A percentile compares a stretch with the other conserved stretches of the same genome.
Evolutionary conservation across 2,329 filamentous ascomycete species (phyloP).

Genomic region (Eurotiales sp.): DNA sequence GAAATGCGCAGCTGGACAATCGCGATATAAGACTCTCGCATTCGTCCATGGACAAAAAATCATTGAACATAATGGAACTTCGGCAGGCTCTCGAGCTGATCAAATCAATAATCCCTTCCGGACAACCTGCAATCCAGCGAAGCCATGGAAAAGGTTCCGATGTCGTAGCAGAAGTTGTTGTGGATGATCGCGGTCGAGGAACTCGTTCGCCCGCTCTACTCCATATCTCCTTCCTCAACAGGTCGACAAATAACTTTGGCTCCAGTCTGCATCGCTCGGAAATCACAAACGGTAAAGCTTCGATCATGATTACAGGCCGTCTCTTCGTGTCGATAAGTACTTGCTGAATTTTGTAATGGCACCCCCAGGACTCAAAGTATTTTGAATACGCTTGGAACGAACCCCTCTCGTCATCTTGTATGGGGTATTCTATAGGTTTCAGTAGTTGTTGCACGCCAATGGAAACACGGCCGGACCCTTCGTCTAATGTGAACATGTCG

Average conservation of each 20-base stretch:
- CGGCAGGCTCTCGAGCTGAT: conserved; percentile 49
- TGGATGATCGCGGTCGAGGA: not conserved
- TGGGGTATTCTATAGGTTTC: conserved; percentile 61
- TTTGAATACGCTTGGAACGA: conserved; percentile 53
- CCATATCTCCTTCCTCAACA: conserved; percentile 75
- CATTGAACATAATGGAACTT: conserved; percentile 51
- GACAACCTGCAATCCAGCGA: conserved; percentile 63
- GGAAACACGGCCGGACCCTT: conserved; percentile 11
- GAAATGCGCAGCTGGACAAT: conserved; percentile 42
- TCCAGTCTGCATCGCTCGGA: conserved; percentile 70
- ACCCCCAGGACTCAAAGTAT: conserved; percentile 71
- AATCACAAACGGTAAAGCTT: conserved; percentile 66
- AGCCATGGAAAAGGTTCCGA: conserved; percentile 50
- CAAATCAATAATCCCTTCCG: conserved; percentile 67
- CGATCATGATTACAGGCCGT: conserved; percentile 45
- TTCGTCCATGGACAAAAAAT: conserved; percentile 35
- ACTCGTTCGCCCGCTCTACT: conserved; percentile 48
- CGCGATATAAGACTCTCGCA: conserved; percentile 35
- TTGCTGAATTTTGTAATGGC: conserved; percentile 55
- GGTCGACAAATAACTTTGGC: conserved; percentile 65
- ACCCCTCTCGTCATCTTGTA: conserved; percentile 57
- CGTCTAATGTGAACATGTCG: conserved; percentile 43
- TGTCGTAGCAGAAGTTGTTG: not conserved
- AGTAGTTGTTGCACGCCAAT: conserved; percentile 34
- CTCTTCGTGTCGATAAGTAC: not conserved